Evolutionary conservation across 1,139 yeast genomes (phyloP), one percentile per base, ranked within the genome.

Genomic region (Lodderomyces beijingensis): DNA sequence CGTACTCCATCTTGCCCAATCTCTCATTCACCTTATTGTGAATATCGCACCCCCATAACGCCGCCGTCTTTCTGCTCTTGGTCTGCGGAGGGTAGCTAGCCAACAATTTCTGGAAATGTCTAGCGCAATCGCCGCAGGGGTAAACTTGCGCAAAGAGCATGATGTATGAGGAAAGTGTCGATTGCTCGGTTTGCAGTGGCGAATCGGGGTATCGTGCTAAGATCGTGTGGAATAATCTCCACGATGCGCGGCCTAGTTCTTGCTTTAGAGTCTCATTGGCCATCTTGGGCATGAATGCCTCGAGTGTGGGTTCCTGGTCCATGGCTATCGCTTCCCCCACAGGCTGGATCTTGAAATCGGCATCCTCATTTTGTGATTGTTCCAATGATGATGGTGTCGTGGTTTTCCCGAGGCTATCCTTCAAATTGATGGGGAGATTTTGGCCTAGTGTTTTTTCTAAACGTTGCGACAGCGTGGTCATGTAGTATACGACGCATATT

Each of bases 41-140:
- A n/a, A 91, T 70, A 49, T 80, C 80, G 55, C 98, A 91, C 2
- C 98, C 98, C 98, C 98, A 91, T 43, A 85, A 63, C 0, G 96
- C 88, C 0, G 98, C 97, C 2, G 78, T 74, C 42, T 80, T 79
- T 37, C 96, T 70, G 14, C 82, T 72, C 6, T 77, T 68, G 3
- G 84, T 72, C 51, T 93, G 98, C 3, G 96, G 96, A 1, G 98
- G 98, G 49, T 67, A 77, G 46, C 81, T 69, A 34, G 63, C 51
- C 38, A 91, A 61, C 45, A 89, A 63, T 46, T 71, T 59, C 42
- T 76, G 83, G 56, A 91, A 91, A 57, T 91, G 98, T 44, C 87
- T 70, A 0, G 98, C 96, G 62, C 97, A 89, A 53, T 89, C 96
- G 5, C 96, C 94, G 58, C 95, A 86, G 0, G 95, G 95, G 44